Percentiles rank a stretch among this genome's conserved stretches.
These are phyloP conservation scores for Termitomyces sp. DNA, from an alignment of 768 basidiomycete species.

Conservation along the genomic window DNA sequence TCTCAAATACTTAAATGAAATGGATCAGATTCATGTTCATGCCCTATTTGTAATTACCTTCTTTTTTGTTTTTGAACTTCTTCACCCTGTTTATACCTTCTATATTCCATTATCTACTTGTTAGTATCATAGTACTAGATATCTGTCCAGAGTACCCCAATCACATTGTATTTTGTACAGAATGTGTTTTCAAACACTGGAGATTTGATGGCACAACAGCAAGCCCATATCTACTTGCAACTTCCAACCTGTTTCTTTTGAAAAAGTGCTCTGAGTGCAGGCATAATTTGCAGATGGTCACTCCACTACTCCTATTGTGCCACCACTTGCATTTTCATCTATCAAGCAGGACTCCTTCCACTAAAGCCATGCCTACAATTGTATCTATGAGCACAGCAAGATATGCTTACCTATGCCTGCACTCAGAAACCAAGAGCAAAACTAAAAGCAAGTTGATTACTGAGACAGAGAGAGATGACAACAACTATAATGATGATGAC, in stretches of 20 bases:
- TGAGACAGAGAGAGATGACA: constrained; percentile 8
- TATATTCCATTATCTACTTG: not conserved
- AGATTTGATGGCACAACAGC: constrained; percentile 95
- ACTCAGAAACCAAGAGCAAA: constrained; percentile 1
- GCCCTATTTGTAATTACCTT: constrained; percentile 1
- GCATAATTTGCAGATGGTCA: constrained; percentile 18
- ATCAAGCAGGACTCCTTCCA: constrained; percentile 4
- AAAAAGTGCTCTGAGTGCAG: constrained; percentile 65
- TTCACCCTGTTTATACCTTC: not conserved
- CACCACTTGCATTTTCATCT: not conserved
- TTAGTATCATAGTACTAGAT: constrained; percentile 6
- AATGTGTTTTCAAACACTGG: constrained; percentile 88
- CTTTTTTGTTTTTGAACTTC: constrained; percentile 1
- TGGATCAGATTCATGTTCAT: not conserved
- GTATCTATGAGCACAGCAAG: not conserved
- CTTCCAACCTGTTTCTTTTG: constrained; percentile 84
- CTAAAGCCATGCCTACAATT: not conserved
- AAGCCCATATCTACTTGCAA: constrained; percentile 96
- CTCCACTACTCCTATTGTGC: not conserved
- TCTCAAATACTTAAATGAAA: not conserved
- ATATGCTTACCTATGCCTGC: not conserved
- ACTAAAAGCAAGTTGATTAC: constrained; percentile 8
- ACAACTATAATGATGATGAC: constrained; percentile 14
- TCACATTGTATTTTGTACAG: constrained; percentile 15
- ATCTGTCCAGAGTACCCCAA: constrained; percentile 7